A percentile compares a stretch with the other conserved stretches of the same genome.
These are phyloP conservation scores for Leccinum variicolor DNA, from an alignment of 768 basidiomycete genomes.

Conservation along the genomic window DNA sequence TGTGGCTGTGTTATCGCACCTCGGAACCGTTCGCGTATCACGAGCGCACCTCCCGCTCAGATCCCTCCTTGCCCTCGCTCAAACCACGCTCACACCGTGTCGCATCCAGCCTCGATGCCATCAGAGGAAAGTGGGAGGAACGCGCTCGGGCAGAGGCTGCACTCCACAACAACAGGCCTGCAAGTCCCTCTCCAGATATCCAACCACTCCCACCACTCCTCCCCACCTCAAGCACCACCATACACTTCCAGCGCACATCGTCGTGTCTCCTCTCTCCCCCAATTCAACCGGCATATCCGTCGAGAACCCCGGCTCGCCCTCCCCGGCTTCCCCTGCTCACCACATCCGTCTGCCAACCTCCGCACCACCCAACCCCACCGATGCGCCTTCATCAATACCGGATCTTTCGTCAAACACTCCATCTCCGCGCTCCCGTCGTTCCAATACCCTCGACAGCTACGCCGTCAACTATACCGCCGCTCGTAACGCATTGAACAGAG, in stretches of 20 bases:
- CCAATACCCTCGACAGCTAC: conserved; percentile 39
- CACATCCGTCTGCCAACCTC: conserved; percentile 61
- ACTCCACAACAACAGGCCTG: neutral
- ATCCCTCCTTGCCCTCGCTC: conserved; percentile 35
- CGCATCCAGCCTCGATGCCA: conserved; percentile 61
- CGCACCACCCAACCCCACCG: conserved; percentile 24
- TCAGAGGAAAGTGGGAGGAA: conserved; percentile 77
- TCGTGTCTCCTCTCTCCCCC: conserved; percentile 70
- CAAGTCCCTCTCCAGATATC: neutral
- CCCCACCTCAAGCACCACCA: conserved; percentile 54
- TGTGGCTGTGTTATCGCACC: conserved; percentile 13
- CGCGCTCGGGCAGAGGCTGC: conserved; percentile 47
- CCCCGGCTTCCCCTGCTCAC: conserved; percentile 39
- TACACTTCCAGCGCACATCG: conserved; percentile 71
- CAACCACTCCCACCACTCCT: neutral
- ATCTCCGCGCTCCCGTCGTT: conserved; percentile 28
- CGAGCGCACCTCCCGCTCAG: conserved; percentile 55
- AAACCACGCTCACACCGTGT: conserved; percentile 61
- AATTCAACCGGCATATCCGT: conserved; percentile 68
- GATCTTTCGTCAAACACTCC: conserved; percentile 11
- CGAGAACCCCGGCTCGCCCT: conserved; percentile 49
- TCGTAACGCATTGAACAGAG: conserved; percentile 19
- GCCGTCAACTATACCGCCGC: conserved; percentile 14
- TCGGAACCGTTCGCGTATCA: conserved; percentile 70
- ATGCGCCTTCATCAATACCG: conserved; percentile 18